phyloP scores from a whole-genome alignment of 2,329 filamentous ascomycete species.

The Sclerotinia trifoliorum region DNA sequence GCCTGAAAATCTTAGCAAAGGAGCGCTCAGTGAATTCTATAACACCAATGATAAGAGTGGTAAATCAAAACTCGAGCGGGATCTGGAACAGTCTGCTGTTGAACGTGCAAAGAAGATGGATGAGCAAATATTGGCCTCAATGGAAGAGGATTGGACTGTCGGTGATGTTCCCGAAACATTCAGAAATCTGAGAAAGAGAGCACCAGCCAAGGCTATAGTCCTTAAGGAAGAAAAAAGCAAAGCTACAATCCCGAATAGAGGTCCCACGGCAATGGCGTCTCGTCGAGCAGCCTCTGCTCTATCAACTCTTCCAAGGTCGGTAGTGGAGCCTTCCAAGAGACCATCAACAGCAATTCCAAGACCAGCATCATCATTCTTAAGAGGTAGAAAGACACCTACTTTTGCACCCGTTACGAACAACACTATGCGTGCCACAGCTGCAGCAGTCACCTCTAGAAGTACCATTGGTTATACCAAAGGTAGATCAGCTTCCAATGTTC shows the following conservation, averaged over 20 bases:
- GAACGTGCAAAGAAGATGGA: constrained; percentile 55
- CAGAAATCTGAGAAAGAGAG: constrained; percentile 37
- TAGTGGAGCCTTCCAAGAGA: constrained; percentile 37
- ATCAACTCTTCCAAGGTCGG: constrained; percentile 43
- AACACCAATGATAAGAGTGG: constrained; percentile 68
- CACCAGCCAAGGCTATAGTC: constrained; percentile 24
- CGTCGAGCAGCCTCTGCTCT: constrained; percentile 55
- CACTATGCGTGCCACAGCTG: constrained; percentile 57
- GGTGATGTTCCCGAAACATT: constrained; percentile 53
- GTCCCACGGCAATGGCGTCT: constrained; percentile 54
- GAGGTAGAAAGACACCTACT: constrained; percentile 42
- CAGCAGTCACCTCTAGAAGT: constrained; percentile 69
- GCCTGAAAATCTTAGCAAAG: constrained; percentile 58
- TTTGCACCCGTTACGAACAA: constrained; percentile 45
- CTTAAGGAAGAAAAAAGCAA: constrained; percentile 31
- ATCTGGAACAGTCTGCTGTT: constrained; percentile 51
- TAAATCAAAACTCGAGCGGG: constrained; percentile 59
- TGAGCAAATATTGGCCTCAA: constrained; percentile 64
- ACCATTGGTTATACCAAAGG: constrained; percentile 86
- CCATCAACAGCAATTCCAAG: constrained; percentile 39
- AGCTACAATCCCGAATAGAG: constrained; percentile 30
- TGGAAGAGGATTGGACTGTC: constrained; percentile 62
- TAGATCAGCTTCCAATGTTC: constrained; percentile 50
- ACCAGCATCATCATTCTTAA: constrained; percentile 36
- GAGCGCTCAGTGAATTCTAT: constrained; percentile 43